phyloP scores from a whole-genome alignment of 805 yeast species.

The Saccharomycopsis oosterbeekiorum region DNA sequence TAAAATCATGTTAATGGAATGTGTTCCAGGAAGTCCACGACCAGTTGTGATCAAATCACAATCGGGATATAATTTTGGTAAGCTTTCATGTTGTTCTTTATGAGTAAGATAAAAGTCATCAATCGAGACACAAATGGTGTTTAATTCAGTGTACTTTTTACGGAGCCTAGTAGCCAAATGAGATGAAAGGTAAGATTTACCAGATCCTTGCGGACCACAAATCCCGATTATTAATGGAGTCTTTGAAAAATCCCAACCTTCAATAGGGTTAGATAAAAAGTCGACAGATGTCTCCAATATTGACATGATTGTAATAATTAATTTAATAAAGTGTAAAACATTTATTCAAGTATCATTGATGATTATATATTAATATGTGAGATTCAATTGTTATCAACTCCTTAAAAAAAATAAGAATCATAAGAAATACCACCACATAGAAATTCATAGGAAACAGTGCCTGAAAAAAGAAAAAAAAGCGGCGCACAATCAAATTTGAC shows the following conservation, averaged over 20 bases:
- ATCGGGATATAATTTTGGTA: constrained; percentile 26
- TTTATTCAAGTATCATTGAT: too few species aligned
- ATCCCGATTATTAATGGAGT: constrained; percentile 45
- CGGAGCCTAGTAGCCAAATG: constrained; percentile 30
- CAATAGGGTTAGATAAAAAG: constrained; percentile 26
- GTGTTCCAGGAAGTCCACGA: constrained; percentile 92
- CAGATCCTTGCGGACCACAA: constrained; percentile 75
- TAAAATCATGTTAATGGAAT: constrained; percentile 48
- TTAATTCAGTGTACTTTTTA: constrained; percentile 28
- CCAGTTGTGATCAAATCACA: constrained; percentile 55
- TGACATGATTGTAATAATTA: not conserved
- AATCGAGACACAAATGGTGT: constrained; percentile 49
- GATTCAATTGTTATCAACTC: too few species aligned
- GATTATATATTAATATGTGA: too few species aligned
- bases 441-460: not conserved
- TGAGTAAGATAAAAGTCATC: constrained; percentile 81
- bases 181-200: constrained; percentile 51
- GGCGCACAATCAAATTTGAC: not conserved
- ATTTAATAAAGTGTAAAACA: too few species aligned
- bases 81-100: constrained; percentile 44
- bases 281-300: constrained; percentile 13
- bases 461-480: not conserved
- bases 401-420: too few species aligned
- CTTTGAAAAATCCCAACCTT: constrained; percentile 22
- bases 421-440: too few species aligned